phyloP scores from a whole-genome alignment of 1,139 yeast species.

The Eremothecium coryli region DNA sequence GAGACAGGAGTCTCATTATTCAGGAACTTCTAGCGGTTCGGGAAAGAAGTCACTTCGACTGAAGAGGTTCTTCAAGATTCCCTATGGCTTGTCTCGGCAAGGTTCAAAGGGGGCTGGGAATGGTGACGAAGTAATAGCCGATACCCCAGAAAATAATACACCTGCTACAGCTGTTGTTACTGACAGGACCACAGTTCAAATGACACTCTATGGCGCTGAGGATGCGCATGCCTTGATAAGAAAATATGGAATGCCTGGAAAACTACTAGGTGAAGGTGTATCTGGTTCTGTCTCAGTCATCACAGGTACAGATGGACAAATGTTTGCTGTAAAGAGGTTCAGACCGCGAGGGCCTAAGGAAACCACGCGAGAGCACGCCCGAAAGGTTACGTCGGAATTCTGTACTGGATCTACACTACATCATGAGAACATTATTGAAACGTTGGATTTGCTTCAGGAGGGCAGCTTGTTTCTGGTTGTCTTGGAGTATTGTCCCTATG shows the following conservation, averaged over 20 bases:
- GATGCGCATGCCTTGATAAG: constrained; percentile 33
- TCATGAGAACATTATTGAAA: constrained; percentile 57
- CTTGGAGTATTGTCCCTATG: constrained; percentile 70
- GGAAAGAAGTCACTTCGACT: constrained; percentile 27
- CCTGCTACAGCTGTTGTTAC: constrained; percentile 11
- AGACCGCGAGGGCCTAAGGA: constrained; percentile 46
- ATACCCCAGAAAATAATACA: constrained; percentile 2
- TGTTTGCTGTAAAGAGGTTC: constrained; percentile 65
- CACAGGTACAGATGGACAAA: constrained; percentile 39
- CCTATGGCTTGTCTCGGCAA: constrained; percentile 11
- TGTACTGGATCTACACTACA: constrained; percentile 51
- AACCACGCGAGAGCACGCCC: constrained; percentile 45
- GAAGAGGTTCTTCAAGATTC: constrained; percentile 30
- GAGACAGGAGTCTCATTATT: constrained; percentile 11
- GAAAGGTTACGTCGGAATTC: constrained; percentile 59
- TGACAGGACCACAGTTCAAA: constrained; percentile 16
- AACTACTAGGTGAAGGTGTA: constrained; percentile 63
- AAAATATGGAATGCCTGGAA: constrained; percentile 57
- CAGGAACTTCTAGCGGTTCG: constrained; percentile 6
- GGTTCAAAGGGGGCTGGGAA: constrained; percentile 14
- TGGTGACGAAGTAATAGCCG: constrained; percentile 9
- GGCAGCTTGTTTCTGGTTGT: constrained; percentile 45
- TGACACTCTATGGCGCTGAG: constrained; percentile 32
- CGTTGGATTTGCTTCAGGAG: constrained; percentile 54
- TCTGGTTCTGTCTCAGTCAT: constrained; percentile 65